Evolutionary conservation across 306 rosid species (phyloP).

Genomic region (Leucaena leucocephala): DNA sequence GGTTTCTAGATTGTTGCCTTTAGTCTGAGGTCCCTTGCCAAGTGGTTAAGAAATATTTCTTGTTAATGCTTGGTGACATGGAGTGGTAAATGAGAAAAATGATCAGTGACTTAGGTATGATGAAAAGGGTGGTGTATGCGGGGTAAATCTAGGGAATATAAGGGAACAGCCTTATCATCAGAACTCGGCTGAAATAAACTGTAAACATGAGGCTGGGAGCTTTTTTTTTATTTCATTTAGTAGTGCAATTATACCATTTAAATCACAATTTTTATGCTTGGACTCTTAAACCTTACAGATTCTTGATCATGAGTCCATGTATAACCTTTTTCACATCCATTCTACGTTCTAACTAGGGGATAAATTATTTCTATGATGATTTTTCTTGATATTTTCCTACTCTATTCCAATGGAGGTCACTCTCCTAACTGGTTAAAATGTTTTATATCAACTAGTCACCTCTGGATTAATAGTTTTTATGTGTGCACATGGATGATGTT

Average conservation of each 20-base stretch:
- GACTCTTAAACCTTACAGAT: slow-evolving; percentile 5
- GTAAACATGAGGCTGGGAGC: background rate
- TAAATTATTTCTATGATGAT: background rate
- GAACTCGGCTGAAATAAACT: slow-evolving; percentile 21
- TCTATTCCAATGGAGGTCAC: background rate
- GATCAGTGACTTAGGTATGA: slow-evolving; percentile 10
- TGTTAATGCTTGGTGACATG: slow-evolving; percentile 18
- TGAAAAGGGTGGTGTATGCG: slow-evolving; percentile 1
- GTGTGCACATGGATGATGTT: background rate
- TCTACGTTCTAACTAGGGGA: background rate
- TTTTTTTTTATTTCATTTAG: background rate
- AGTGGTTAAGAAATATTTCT: background rate
- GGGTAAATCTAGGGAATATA: background rate
- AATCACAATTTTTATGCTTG: slow-evolving; percentile 20
- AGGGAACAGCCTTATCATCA: background rate
- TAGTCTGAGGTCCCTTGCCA: background rate
- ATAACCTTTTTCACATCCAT: background rate
- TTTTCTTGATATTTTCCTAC: slow-evolving; percentile 15
- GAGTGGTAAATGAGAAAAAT: background rate
- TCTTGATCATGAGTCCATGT: slow-evolving; percentile 9
- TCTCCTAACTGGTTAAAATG: background rate
- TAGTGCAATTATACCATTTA: background rate
- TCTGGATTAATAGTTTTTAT: background rate
- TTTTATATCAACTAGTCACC: background rate
- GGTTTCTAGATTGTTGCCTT: background rate